These are phyloP conservation scores for Phytomonas serpens DNA, from an alignment of 208 protist species.

Conservation along the genomic window DNA sequence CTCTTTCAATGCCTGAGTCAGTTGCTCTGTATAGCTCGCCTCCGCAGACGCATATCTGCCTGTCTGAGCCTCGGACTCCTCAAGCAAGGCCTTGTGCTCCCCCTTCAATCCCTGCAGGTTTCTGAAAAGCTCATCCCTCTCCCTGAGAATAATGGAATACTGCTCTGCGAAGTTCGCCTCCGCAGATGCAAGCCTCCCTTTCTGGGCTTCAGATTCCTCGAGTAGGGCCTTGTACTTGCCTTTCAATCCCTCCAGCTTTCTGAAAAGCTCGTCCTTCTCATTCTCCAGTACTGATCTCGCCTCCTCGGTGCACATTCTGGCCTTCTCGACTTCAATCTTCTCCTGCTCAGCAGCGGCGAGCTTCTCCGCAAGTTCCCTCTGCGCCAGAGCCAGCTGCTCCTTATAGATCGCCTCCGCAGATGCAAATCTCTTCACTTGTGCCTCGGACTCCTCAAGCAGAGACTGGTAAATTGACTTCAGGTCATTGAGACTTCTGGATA, in stretches of 20 bases:
- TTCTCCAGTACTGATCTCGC: conserved; percentile 1
- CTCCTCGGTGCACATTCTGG: not conserved
- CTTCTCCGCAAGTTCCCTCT: not conserved
- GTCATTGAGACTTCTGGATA: conserved; percentile 1
- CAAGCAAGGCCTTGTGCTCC: not conserved
- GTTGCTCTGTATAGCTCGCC: not conserved
- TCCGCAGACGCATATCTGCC: not conserved
- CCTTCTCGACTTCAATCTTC: not conserved
- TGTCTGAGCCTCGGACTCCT: conserved; percentile 1
- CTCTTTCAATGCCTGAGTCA: not conserved
- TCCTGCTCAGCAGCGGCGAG: not conserved
- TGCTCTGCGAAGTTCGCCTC: not conserved
- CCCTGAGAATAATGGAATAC: not conserved
- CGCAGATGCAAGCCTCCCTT: not conserved
- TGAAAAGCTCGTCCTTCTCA: conserved; percentile 13
- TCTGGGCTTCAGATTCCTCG: not conserved
- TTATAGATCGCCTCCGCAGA: not conserved
- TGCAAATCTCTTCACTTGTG: not conserved
- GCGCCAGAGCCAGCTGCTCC: not conserved
- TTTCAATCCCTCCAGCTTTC: conserved; percentile 7
- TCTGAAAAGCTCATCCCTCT: conserved; percentile 1
- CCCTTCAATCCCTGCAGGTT: not conserved
- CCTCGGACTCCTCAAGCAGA: not conserved
- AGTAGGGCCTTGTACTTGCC: not conserved
- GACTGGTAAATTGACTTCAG: not conserved